Evolutionary conservation across 2,329 filamentous ascomycete genomes (phyloP), one percentile per base, ranked within the genome.

Genomic region (Trichoderma asperellum): DNA sequence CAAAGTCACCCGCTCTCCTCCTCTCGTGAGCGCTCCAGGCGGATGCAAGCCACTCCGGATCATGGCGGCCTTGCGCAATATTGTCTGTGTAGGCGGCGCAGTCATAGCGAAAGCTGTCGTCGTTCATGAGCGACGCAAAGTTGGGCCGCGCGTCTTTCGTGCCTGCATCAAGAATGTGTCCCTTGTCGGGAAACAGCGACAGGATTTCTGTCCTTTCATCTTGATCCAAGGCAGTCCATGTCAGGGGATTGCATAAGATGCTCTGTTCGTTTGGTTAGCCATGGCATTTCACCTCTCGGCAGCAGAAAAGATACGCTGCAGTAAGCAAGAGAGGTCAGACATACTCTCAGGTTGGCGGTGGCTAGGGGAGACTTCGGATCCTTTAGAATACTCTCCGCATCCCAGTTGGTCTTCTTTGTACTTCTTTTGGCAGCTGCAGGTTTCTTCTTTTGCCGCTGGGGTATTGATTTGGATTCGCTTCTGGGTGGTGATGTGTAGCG

Each of bases 11-110:
- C 1, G 78, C 74, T 62, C 77, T 79, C 68, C 86, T 83, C 73
- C 81, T 79, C 66, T 81, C 79, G 70, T 87, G 84, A 0, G 87
- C 86, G 4, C 75, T 75, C 79, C 83, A 87, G 0, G 87, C 86
- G 68, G 84, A 79, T 18, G 74, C 77, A 8, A 89, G 80, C 86
- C 86, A 88, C 16, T 81, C 80, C 1, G 81, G 80, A 71, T 88
- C 85, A 69, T 87, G 84, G 40, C 80, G 81, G 4, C 86, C 86
- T 43, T 79, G 76, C 5, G 75, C 71, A 21, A 88, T 76, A 71
- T 85, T 79, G 40, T 83, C 81, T 35, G 80, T 81, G 73, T 85
- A 85, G 4, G 78, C 78, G 0, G 81, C 79, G 63, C 82, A 81
- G 73, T 84, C 83, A 58, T 83, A 76, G 12, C 84, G 83, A 73